These are phyloP conservation scores for Eutrema yunnanense DNA, from an alignment of 345 rosid species.

Conservation along the genomic window DNA sequence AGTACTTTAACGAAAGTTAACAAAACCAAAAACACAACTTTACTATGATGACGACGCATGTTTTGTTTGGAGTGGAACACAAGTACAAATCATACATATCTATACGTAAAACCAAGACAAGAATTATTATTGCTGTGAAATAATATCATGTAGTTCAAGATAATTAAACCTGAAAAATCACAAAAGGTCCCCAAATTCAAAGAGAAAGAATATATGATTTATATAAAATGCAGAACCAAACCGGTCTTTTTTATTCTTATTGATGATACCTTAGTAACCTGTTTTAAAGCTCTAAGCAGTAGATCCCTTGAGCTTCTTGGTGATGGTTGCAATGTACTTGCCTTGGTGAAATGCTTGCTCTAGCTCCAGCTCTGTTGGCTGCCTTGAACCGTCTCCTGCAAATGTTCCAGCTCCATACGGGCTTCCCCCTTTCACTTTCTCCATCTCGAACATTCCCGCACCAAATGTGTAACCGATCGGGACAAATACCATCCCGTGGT, in stretches of 20 bases:
- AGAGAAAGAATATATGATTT: slow-evolving; percentile 20
- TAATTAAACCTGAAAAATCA: slow-evolving; percentile 20
- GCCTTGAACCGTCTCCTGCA: slow-evolving; percentile 88
- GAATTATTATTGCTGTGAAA: slow-evolving; percentile 24
- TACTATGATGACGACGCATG: neutral
- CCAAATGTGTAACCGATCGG: slow-evolving; percentile 96
- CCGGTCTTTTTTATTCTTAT: neutral
- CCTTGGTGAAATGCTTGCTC: slow-evolving; percentile 97
- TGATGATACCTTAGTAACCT: neutral
- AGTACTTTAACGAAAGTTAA: slow-evolving; percentile 26
- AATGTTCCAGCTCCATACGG: slow-evolving; percentile 95
- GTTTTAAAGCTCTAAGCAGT: slow-evolving; percentile 17
- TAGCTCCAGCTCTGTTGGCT: slow-evolving; percentile 78
- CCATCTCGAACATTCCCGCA: slow-evolving; percentile 98
- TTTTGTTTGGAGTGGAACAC: slow-evolving; percentile 16
- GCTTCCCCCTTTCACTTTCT: slow-evolving; percentile 85
- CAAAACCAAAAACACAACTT: neutral
- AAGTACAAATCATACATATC: slow-evolving; percentile 23
- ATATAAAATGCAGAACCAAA: slow-evolving; percentile 14
- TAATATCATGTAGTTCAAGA: slow-evolving; percentile 12
- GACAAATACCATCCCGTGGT: slow-evolving; percentile 91
- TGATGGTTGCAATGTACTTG: slow-evolving; percentile 70
- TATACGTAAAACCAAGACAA: slow-evolving; percentile 23
- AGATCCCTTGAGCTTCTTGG: slow-evolving; percentile 84
- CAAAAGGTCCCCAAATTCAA: slow-evolving; percentile 9